phyloP scores from a whole-genome alignment of 2,329 filamentous ascomycete genomes.

The Orbilia ellipsospora region DNA sequence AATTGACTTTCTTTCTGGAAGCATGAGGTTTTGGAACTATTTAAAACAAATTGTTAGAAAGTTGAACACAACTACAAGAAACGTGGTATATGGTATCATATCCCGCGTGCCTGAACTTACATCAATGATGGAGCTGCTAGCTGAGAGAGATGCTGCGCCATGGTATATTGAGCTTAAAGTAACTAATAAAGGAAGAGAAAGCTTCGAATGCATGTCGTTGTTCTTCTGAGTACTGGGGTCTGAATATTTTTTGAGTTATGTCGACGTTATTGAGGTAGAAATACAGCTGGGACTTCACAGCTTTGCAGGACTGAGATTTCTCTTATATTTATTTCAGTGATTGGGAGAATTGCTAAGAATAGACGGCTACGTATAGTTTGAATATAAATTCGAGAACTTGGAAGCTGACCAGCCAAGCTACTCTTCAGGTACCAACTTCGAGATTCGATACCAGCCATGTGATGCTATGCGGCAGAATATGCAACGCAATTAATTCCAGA shows the following conservation, averaged over 20 bases:
- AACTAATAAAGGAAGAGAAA: conserved; percentile 24
- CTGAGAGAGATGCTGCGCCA: conserved; percentile 21
- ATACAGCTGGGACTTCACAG: too few relatives aligned
- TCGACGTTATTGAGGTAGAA: too few relatives aligned
- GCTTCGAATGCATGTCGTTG: conserved; percentile 30
- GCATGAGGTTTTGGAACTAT: conserved; percentile 42
- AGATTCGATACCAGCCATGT: not conserved
- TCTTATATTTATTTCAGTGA: too few relatives aligned
- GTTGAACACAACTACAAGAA: not conserved
- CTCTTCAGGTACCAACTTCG: too few relatives aligned
- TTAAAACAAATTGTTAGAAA: not conserved
- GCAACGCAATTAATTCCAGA: not conserved
- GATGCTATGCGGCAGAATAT: not conserved
- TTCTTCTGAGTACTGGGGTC: too few relatives aligned
- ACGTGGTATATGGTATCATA: too few relatives aligned
- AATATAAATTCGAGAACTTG: too few relatives aligned
- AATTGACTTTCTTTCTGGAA: conserved; percentile 10
- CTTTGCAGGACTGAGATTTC: too few relatives aligned
- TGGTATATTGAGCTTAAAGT: conserved; percentile 24
- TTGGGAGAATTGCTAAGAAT: too few relatives aligned
- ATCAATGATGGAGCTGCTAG: conserved; percentile 32
- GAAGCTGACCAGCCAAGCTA: too few relatives aligned
- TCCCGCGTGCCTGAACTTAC: conserved; percentile 21
- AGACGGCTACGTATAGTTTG: too few relatives aligned
- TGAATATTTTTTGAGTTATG: too few relatives aligned